Conservation (phyloP, 2,329 filamentous ascomycete species). For the Tolypocladium sp. region DNA sequence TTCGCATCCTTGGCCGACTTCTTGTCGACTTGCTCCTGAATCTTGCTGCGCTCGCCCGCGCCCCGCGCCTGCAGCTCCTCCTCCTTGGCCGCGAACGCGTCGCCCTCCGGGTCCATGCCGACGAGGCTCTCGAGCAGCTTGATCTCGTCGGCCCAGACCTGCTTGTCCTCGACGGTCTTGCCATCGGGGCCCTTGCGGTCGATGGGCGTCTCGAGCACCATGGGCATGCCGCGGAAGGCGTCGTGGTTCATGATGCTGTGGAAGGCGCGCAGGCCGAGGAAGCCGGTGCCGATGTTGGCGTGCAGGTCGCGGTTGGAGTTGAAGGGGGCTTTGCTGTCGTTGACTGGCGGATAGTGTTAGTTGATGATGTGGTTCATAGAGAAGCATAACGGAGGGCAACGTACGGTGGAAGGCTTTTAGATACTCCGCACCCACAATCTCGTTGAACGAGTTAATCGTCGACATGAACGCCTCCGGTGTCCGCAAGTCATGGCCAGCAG, state of each 20-base stretch:
- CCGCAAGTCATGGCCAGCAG: constrained; percentile 83
- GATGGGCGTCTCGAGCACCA: constrained; percentile 95
- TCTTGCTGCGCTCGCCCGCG: constrained; percentile 59
- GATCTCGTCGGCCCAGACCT: constrained; percentile 87
- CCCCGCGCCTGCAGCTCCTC: constrained; percentile 58
- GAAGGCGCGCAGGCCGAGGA: constrained; percentile 82
- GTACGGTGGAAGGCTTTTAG: constrained; percentile 69
- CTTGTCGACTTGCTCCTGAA: constrained; percentile 71
- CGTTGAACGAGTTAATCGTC: constrained; percentile 69
- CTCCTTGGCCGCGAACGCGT: constrained; percentile 62
- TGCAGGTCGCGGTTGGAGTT: constrained; percentile 78
- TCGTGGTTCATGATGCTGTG: constrained; percentile 82
- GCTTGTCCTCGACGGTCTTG: constrained; percentile 65
- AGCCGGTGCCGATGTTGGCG: constrained; percentile 93
- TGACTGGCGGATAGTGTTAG: constrained; percentile 40
- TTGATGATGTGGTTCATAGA: not conserved
- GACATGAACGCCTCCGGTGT: constrained; percentile 61
- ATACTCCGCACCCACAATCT: constrained; percentile 67
- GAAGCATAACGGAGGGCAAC: constrained; percentile 1
- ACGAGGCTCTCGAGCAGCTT: constrained; percentile 86
- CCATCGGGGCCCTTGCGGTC: constrained; percentile 59
- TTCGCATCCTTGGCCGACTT: constrained; percentile 53
- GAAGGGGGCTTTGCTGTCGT: constrained; percentile 90
- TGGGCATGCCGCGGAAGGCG: constrained; percentile 68
- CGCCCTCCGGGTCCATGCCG: constrained; percentile 68